Evolutionary conservation across 2,329 filamentous ascomycete species (phyloP), one percentile per base, ranked within the genome.

Genomic region (Cercospora sp.): DNA sequence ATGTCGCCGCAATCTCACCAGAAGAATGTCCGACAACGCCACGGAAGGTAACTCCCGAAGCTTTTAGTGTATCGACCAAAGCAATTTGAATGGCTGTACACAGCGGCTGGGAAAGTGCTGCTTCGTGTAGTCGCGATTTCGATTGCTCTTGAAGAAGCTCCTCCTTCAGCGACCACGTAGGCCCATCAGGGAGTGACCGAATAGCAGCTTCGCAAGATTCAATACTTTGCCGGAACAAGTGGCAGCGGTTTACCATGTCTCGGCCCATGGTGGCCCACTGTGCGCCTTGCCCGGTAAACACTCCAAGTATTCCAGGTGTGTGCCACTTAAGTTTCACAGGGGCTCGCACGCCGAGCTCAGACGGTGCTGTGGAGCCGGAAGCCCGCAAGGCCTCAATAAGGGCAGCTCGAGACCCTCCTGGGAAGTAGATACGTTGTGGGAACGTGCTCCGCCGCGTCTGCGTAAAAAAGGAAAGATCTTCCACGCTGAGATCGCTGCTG

Each of bases 61-160:
- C 58, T 4, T 16, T 28, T 1, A 85, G 76, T 0, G 81, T 72
- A 20, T 84, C 78, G 0, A 83, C 77, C 1, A 86, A 71, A 0
- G 79, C 84, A 1, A 88, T 79, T 70, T 88, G 87, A 1, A 89
- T 51, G 0, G 86, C 85, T 0, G 86, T 87, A 61, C 83, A 87
- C 0, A 87, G 73, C 0, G 86, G 84, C 69, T 88, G 86, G 0
- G 83, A 80, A 18, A 86, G 69, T 30, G 73, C 74, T 8, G 79
- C 74, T 55, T 76, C 69, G 23, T 48, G 10, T 26, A 72, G 53
- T 8, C 70, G 69, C 4, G 31, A 76, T 68, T 74, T 65, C 2
- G 3, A 84, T 70, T 0, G 78, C 83, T 5, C 87, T 78, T 69
- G 87, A 84, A 4, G 87, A 55, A 78, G 72, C 63, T 77, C 75